Evolutionary conservation across 257 asterid species (phyloP).

Genomic region (Marsdenia floribunda): DNA sequence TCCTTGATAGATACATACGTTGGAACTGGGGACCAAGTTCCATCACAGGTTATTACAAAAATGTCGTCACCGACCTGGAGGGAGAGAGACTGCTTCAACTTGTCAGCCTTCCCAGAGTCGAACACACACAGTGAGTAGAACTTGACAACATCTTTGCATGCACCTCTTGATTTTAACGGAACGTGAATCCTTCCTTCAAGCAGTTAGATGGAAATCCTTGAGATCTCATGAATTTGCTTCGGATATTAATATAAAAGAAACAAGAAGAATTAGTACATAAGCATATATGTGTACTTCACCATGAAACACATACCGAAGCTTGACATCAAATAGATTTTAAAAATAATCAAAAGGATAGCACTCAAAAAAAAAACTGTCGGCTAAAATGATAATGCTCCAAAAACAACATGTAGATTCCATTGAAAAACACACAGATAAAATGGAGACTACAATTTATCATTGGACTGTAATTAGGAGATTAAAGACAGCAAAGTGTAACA

Average conservation of each 20-base stretch:
- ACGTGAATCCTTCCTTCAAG: conserved; percentile 23
- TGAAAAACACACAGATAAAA: too few species aligned
- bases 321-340: background rate
- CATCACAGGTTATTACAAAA: too few species aligned
- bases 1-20: too few species aligned
- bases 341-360: background rate
- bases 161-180: conserved; percentile 23
- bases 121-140: conserved; percentile 22
- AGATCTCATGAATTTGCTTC: background rate
- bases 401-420: background rate
- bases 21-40: too few species aligned
- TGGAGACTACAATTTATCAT: background rate
- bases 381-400: background rate
- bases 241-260: too few species aligned
- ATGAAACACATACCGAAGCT: background rate
- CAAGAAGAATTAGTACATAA: too few species aligned
- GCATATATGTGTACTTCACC: background rate
- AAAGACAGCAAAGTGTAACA: background rate
- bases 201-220: conserved; percentile 22
- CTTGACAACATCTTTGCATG: conserved; percentile 23
- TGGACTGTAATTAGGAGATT: background rate
- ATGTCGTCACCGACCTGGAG: conserved; percentile 18
- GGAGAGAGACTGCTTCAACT: conserved; percentile 31
- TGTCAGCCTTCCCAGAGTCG: conserved; percentile 28
- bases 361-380: background rate